Conservation (phyloP, 2,329 filamentous ascomycete species). For the Onygenales sp. region DNA sequence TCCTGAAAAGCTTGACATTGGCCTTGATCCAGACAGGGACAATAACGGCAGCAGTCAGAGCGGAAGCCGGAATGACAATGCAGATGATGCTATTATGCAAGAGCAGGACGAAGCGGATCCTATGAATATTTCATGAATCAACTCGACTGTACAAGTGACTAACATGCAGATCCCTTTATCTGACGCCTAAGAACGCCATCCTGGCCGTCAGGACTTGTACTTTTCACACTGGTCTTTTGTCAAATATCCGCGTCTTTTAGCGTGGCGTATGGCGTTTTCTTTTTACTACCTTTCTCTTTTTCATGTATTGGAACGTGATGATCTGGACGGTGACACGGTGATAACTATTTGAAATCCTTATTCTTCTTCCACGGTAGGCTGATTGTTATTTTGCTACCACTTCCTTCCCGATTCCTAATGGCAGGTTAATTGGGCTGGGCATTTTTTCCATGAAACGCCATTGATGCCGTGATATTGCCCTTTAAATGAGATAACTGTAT, state of each 20-base stretch:
- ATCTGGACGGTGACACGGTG: too few relatives aligned
- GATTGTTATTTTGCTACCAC: too few relatives aligned
- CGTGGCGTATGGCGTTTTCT: neutral
- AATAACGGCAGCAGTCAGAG: conserved; percentile 13
- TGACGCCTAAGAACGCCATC: neutral
- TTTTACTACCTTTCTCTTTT: neutral
- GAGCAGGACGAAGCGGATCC: conserved; percentile 32
- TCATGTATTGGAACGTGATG: too few relatives aligned
- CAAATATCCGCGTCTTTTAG: neutral
- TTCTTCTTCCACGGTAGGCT: too few relatives aligned
- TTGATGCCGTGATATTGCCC: too few relatives aligned
- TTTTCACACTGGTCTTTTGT: neutral
- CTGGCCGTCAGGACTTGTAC: too few relatives aligned
- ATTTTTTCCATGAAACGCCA: too few relatives aligned
- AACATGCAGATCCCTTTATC: neutral
- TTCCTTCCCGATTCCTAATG: too few relatives aligned
- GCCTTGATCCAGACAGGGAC: conserved; percentile 28
- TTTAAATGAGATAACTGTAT: too few relatives aligned
- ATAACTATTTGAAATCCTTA: too few relatives aligned
- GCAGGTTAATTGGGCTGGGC: too few relatives aligned
- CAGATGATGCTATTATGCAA: conserved; percentile 32
- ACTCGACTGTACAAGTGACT: neutral
- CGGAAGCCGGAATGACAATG: conserved; percentile 19
- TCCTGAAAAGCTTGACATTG: conserved; percentile 36
- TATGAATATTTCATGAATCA: conserved; percentile 27